phyloP scores from a whole-genome alignment of 306 rosid genomes.

The Vicia villosa region DNA sequence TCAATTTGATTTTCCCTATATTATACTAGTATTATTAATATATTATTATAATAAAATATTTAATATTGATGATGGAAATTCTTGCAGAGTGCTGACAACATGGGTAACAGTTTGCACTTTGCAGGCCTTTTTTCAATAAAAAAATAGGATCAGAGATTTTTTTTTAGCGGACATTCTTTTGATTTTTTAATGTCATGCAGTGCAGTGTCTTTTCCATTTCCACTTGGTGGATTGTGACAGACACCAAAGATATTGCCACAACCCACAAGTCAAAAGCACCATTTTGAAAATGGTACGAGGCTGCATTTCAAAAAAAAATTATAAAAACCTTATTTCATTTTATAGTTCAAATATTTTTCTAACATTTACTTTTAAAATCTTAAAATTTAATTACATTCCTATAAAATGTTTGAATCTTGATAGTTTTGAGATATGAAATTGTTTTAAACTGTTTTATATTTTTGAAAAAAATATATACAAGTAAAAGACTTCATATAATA shows the following conservation, averaged over 20 bases:
- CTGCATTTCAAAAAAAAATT: neutral
- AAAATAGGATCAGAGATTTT: neutral
- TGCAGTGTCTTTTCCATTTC: neutral
- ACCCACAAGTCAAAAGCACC: neutral
- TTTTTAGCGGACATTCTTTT: conserved; percentile 14
- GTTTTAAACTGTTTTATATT: no score
- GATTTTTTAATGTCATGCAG: neutral
- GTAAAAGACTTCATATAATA: no score
- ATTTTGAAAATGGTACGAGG: conserved; percentile 10
- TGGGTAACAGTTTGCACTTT: conserved; percentile 4
- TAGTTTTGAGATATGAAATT: no score
- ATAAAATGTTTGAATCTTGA: no score
- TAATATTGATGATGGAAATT: neutral
- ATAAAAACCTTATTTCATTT: no score
- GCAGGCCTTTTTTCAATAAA: neutral
- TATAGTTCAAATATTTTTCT: no score
- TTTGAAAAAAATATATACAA: no score
- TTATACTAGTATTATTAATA: no score
- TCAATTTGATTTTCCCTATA: neutral
- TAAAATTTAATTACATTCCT: no score
- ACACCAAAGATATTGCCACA: neutral
- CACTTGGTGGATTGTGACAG: conserved; percentile 1
- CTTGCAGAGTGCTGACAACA: conserved; percentile 16
- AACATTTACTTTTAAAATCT: no score
- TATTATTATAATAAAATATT: no score